Percentiles rank a stretch among this genome's conserved stretches.
Conservation (phyloP, 257 asterid species). For the Salvia rosmarinus region DNA sequence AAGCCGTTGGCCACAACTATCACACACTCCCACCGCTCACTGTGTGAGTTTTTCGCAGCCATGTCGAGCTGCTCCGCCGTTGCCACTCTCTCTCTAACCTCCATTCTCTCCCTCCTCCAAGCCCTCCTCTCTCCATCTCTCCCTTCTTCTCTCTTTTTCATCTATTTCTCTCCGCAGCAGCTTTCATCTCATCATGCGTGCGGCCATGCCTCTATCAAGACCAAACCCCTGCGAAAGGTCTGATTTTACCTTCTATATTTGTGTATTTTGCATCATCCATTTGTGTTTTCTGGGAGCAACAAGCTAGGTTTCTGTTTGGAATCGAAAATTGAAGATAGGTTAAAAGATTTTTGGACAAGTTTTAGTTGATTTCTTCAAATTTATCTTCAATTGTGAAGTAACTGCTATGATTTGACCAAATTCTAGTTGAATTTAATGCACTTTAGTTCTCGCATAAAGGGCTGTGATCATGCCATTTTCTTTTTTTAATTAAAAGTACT, state of each 20-base stretch:
- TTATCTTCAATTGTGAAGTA: conserved; percentile 15
- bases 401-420: background rate
- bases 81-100: conserved; percentile 31
- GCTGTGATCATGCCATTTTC: conserved; percentile 13
- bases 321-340: conserved; percentile 2
- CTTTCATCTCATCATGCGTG: conserved; percentile 33
- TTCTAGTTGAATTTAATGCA: conserved; percentile 13
- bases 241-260: background rate
- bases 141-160: conserved; percentile 36
- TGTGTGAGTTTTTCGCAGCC: conserved; percentile 38
- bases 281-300: background rate
- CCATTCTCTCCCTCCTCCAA: conserved; percentile 33
- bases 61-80: conserved; percentile 43
- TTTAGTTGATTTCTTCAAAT: conserved; percentile 4
- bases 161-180: conserved; percentile 36
- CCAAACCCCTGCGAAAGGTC: conserved; percentile 40
- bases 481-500: background rate
- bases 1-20: conserved; percentile 31
- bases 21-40: conserved; percentile 37
- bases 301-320: conserved; percentile 13
- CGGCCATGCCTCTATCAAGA: conserved; percentile 23
- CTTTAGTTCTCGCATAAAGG: conserved; percentile 20
- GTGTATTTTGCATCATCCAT: background rate
- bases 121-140: conserved; percentile 29
- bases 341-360: background rate